Conservation (phyloP, 495 filamentous ascomycete species). For the Penicillium malachiteum region DNA sequence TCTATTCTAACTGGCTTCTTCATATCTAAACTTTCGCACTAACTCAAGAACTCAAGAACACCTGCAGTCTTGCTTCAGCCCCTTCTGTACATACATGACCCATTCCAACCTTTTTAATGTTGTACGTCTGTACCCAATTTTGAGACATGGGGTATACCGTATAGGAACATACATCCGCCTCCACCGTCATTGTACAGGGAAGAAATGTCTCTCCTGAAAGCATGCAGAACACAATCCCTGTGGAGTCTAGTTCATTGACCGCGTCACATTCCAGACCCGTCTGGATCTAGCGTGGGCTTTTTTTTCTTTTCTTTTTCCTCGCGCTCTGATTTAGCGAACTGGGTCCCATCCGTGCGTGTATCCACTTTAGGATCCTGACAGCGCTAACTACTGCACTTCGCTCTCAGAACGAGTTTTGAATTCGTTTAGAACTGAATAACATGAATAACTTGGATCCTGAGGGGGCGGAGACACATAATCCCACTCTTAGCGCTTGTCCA, state of each 20-base stretch:
- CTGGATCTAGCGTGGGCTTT: neutral
- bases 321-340: neutral
- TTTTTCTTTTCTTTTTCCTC: neutral
- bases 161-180: neutral
- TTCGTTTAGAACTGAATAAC: too few relatives aligned
- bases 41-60: neutral
- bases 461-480: too few relatives aligned
- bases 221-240: constrained; percentile 1
- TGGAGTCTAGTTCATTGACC: neutral
- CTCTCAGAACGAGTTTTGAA: too few relatives aligned
- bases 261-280: neutral
- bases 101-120: neutral
- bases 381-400: too few relatives aligned
- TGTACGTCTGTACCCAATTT: neutral
- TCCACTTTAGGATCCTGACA: neutral
- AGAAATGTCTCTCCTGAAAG: constrained; percentile 2
- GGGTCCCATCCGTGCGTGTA: neutral
- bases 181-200: neutral
- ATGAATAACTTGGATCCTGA: too few relatives aligned
- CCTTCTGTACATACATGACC: neutral
- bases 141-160: constrained; percentile 3
- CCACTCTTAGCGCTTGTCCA: neutral
- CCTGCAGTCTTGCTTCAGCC: too few relatives aligned
- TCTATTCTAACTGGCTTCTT: neutral
- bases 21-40: neutral